These are phyloP conservation scores for Stachybotrys elegans DNA, from an alignment of 2,329 filamentous ascomycete species.

Conservation along the genomic window DNA sequence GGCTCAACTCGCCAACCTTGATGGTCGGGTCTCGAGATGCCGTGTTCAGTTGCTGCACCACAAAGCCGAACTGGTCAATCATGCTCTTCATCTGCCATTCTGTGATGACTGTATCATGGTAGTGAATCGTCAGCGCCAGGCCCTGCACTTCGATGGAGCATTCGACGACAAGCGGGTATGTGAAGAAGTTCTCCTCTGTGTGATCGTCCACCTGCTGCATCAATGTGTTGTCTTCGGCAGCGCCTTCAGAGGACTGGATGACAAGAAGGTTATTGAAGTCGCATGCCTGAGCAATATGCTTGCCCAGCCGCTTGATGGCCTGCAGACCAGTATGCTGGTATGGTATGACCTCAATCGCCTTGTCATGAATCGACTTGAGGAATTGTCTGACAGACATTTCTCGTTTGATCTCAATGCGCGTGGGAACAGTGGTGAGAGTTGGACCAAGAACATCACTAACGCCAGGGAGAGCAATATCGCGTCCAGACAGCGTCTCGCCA, in stretches of 20 bases:
- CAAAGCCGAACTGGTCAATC: constrained; percentile 10
- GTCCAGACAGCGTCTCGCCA: constrained; percentile 50
- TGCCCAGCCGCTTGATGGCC: constrained; percentile 17
- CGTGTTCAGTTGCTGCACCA: constrained; percentile 11
- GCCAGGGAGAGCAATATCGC: constrained; percentile 35
- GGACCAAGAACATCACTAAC: constrained; percentile 47
- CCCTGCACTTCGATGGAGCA: constrained; percentile 7
- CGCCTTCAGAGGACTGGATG: constrained; percentile 14
- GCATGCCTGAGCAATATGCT: constrained; percentile 8
- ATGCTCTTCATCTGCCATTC: constrained; percentile 10
- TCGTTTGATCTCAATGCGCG: constrained; percentile 36
- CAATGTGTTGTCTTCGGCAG: background rate
- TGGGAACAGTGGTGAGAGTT: constrained; percentile 49
- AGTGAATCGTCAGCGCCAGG: constrained; percentile 9
- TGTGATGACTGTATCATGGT: constrained; percentile 8
- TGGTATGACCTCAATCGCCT: constrained; percentile 16
- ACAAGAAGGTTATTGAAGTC: constrained; percentile 23
- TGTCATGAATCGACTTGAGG: constrained; percentile 12
- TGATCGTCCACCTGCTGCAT: constrained; percentile 7
- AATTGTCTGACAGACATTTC: constrained; percentile 31
- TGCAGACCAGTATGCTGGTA: constrained; percentile 25
- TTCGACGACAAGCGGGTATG: constrained; percentile 18
- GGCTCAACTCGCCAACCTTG: constrained; percentile 10
- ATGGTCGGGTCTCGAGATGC: constrained; percentile 2
- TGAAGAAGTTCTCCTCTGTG: constrained; percentile 13